Base-by-base conservation (phyloP, 148 eudicot genomes). In the Fagopyrum homotropicum region DNA sequence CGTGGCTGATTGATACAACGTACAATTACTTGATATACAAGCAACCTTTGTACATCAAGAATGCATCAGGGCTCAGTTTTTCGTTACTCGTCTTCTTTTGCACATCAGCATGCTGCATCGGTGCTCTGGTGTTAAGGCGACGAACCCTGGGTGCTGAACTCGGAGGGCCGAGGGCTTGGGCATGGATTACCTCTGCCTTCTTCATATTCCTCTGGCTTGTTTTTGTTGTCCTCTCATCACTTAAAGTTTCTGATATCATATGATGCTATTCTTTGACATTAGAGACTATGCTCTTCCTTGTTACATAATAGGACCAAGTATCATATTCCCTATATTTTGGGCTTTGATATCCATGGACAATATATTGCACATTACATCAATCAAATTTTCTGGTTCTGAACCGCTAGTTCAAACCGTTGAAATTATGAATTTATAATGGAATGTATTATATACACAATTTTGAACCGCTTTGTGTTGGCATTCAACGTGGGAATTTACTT, bases 101-200 rank as follows among this genome's bases (percentile, higher is more conserved):
- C 15, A 93, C 98, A 72, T 89, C 97, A 75, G 85, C 85, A 0
- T 91, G 92, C n/a, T 93, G 98, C 66, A 89, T 93, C 15, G 81
- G 79, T 6, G 95, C 91, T 77, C 83, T 93, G 68, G 97, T 91
- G 59, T 56, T 91, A 63, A 81, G 98, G 80, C 89, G 97, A 29
- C 57, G 86, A 12, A 82, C 83, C n/a, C 82, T 93, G 63, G 98
- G 97, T 45, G 98, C 91, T 26, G 97, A 93, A 85, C 91, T 91
- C 40, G 98, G 97, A 49, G 98, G 98, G 12, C 94, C 94, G 1
- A 79, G 86, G 83, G 29, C 88, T n/a, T 91, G 97, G 98, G 97
- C 93, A 0, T 91, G 98, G 98, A 77, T 85, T 75, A 87, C 98
- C 8, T 50, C 76, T 75, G 77, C 69, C 0, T 93, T 66, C 80